Conservation (phyloP, 2,329 filamentous ascomycete genomes). For the Xylariaceae sp. region DNA sequence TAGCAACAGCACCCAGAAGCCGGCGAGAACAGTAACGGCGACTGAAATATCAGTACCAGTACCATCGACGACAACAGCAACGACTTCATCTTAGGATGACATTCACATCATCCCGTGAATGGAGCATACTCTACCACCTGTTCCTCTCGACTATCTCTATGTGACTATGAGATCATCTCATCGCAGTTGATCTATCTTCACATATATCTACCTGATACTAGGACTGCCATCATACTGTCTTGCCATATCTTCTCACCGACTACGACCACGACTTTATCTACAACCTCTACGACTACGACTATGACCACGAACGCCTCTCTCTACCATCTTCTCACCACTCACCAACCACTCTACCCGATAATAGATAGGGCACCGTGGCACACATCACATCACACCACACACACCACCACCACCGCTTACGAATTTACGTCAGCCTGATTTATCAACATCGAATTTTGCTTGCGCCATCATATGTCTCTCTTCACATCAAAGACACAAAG, state of each 20-base stretch:
- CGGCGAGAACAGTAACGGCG: conserved; percentile 11
- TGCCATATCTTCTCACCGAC: neutral
- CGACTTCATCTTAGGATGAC: conserved; percentile 22
- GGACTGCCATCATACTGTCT: neutral
- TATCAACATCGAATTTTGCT: conserved; percentile 9
- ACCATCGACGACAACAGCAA: conserved; percentile 9
- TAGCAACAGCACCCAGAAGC: conserved; percentile 24
- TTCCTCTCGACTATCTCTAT: neutral
- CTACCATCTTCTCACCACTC: neutral
- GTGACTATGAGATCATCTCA: conserved; percentile 1
- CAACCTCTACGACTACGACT: neutral
- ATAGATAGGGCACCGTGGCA: conserved; percentile 10
- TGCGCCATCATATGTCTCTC: conserved; percentile 6
- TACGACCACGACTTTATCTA: neutral
- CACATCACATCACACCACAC: neutral
- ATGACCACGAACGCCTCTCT: neutral
- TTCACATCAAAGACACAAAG: neutral
- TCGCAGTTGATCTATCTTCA: conserved; percentile 19
- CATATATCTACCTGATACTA: neutral
- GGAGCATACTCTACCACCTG: too few relatives aligned
- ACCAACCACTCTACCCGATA: conserved; percentile 2
- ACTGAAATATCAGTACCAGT: conserved; percentile 11
- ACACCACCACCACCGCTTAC: conserved; percentile 13
- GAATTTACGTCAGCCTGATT: conserved; percentile 16
- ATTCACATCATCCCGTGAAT: too few relatives aligned